Evolutionary conservation across 208 protist genomes (phyloP), one percentile per base, ranked within the genome.

Genomic region (Acanthamoeba divionensis): DNA sequence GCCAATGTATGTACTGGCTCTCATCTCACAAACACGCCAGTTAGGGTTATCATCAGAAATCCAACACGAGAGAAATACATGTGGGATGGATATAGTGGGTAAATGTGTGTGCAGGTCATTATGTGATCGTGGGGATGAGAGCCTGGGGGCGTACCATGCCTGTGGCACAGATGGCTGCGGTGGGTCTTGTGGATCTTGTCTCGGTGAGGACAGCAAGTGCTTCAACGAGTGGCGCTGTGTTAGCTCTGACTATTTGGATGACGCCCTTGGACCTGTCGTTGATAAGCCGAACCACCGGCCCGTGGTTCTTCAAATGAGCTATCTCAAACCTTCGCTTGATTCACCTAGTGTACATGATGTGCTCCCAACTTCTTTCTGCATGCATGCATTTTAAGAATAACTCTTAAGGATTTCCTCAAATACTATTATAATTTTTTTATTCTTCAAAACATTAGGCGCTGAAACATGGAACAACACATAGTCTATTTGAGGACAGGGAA

Each of bases 181-280:
- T 41, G 36, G 36, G 36, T 41, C 36, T 6, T 41, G 36, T 41
- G 36, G 36, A 41, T 41, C 26, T n/a, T 57, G 75, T 63, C 0
- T 24, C 5, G 55, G 4, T 6, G 0, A 47, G 65, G 75, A 38
- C 12, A 65, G 44, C 52, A 31, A n/a, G 33, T 85, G 75, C 75
- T 85, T 85, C 75, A 85, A 85, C 50, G 52, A 65, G n/a, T 85
- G 75, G 75, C 75, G 75, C 1, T 85, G 75, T 44, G 52, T 85
- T 44, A 55, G 45, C 26, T 66, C 75, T 55, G 65, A 50, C 12
- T 50, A 8, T 13, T 85, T 65, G 9, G 33, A 38, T 26, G 3
- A 33, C 31, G 1, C 15, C 15, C 36, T n/a, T 50, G 44, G 15
- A n/a, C 10, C 67, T 9, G 67, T 21, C 8, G 38, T 26, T 15